These are phyloP conservation scores for Calcarisporium arbuscula DNA, from an alignment of 2,329 filamentous ascomycete genomes.

Conservation along the genomic window DNA sequence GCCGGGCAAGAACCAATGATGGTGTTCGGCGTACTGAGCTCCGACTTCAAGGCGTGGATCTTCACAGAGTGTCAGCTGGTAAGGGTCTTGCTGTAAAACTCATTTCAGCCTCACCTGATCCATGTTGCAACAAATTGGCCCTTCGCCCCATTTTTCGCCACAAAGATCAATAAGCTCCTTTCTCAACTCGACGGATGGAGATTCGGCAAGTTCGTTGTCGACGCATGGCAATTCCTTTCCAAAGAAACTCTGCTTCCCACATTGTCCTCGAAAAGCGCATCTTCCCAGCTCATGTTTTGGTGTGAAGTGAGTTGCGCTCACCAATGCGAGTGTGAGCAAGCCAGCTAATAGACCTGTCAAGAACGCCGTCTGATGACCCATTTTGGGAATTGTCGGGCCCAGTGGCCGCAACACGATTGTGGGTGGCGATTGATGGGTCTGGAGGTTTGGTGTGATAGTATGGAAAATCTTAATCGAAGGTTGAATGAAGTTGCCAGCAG, in stretches of 20 bases:
- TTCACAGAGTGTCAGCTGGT: slow-evolving; percentile 24
- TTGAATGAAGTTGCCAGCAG: too few relatives aligned
- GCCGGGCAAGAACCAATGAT: slow-evolving; percentile 92
- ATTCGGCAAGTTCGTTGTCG: slow-evolving; percentile 76
- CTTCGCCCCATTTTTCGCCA: slow-evolving; percentile 77
- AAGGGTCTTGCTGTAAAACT: neutral
- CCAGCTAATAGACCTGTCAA: too few relatives aligned
- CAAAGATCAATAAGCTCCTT: slow-evolving; percentile 79
- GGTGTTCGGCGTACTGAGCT: slow-evolving; percentile 78
- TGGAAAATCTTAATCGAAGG: too few relatives aligned
- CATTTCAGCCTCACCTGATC: slow-evolving; percentile 56
- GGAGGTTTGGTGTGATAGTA: too few relatives aligned
- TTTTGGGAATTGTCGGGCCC: too few relatives aligned
- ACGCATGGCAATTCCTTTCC: slow-evolving; percentile 85
- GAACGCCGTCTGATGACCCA: too few relatives aligned
- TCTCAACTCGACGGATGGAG: slow-evolving; percentile 65
- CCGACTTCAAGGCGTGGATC: slow-evolving; percentile 74
- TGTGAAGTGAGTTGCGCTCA: slow-evolving; percentile 29
- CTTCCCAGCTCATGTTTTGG: slow-evolving; percentile 77
- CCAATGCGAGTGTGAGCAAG: slow-evolving; percentile 21
- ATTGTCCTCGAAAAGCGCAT: slow-evolving; percentile 86
- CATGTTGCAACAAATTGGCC: slow-evolving; percentile 76
- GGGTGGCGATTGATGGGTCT: too few relatives aligned
- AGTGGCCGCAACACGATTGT: too few relatives aligned
- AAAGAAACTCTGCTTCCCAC: slow-evolving; percentile 86